Conservation (phyloP, 225 moss, liverwort and hornwort species). For the Lunularia cruciata region DNA sequence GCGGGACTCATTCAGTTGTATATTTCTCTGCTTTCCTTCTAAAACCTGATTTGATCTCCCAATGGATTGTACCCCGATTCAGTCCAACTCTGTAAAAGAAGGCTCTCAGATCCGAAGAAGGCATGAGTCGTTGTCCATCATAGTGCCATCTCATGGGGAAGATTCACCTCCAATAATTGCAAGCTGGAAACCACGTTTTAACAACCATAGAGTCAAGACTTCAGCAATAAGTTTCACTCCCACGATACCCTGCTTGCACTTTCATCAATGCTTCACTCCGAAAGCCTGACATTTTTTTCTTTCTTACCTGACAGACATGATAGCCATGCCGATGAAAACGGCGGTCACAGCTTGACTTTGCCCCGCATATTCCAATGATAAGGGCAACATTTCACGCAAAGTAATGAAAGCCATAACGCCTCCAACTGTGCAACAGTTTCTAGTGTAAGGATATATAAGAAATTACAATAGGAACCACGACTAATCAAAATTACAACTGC, state of each 20-base stretch:
- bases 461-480: background rate
- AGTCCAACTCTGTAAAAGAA: no score
- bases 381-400: slow-evolving; percentile 92
- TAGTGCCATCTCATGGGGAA: slow-evolving; percentile 30
- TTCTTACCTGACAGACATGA: slow-evolving; percentile 75
- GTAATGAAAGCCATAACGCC: slow-evolving; percentile 99
- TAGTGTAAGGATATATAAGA: background rate
- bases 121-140: no score
- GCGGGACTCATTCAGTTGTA: no score
- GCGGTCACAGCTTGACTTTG: slow-evolving; percentile 70
- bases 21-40: no score
- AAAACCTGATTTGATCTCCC: no score
- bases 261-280: background rate
- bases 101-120: no score
- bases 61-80: no score
- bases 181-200: slow-evolving; percentile 28
- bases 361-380: slow-evolving; percentile 93
- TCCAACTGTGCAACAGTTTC: slow-evolving; percentile 50
- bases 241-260: background rate
- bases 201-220: background rate
- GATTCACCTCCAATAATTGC: slow-evolving; percentile 42
- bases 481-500: background rate
- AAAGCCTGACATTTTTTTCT: background rate
- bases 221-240: background rate
- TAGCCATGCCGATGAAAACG: slow-evolving; percentile 96